phyloP scores from a whole-genome alignment of 352 stramenopile species.

The Globisporangium sylvaticum region DNA sequence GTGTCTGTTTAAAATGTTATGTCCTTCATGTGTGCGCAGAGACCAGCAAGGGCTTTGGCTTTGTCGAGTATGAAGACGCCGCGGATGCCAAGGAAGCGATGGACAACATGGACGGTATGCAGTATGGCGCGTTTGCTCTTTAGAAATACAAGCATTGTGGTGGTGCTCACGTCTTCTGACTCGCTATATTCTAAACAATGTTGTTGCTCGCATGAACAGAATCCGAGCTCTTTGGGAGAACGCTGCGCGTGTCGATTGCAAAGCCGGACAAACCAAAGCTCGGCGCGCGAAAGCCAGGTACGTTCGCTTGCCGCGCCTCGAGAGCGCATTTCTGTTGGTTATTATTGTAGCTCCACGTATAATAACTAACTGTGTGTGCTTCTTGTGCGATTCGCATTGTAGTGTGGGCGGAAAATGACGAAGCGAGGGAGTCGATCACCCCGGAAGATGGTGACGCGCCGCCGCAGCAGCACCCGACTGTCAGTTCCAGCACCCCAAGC shows the following conservation, averaged over 20 bases:
- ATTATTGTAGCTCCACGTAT: not conserved
- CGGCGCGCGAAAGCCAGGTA: slow-evolving; percentile 73
- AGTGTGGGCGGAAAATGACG: slow-evolving; percentile 69
- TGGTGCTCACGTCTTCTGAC: not conserved
- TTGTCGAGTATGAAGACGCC: slow-evolving; percentile 92
- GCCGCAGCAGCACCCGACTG: slow-evolving; percentile 5
- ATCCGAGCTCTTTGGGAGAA: slow-evolving; percentile 90
- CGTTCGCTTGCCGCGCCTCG: not conserved
- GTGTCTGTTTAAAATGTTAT: not conserved
- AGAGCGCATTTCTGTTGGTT: not conserved
- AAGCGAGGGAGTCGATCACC: slow-evolving; percentile 15
- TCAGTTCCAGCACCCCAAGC: slow-evolving; percentile 4
- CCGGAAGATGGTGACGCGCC: slow-evolving; percentile 12
- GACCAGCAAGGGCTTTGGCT: slow-evolving; percentile 89
- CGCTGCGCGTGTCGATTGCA: slow-evolving; percentile 89
- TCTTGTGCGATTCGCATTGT: not conserved
- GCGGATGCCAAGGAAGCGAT: slow-evolving; percentile 88
- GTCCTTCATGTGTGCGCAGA: slow-evolving; percentile 30
- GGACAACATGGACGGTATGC: slow-evolving; percentile 93
- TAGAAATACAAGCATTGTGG: not conserved
- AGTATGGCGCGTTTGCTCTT: not conserved
- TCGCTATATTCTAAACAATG: not conserved
- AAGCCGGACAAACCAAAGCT: slow-evolving; percentile 80
- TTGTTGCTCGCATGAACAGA: slow-evolving; percentile 29
- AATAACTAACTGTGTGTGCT: not conserved